Conservation (phyloP, 1,284 basidiomycete genomes). For the Pseudozyma thailandica region DNA sequence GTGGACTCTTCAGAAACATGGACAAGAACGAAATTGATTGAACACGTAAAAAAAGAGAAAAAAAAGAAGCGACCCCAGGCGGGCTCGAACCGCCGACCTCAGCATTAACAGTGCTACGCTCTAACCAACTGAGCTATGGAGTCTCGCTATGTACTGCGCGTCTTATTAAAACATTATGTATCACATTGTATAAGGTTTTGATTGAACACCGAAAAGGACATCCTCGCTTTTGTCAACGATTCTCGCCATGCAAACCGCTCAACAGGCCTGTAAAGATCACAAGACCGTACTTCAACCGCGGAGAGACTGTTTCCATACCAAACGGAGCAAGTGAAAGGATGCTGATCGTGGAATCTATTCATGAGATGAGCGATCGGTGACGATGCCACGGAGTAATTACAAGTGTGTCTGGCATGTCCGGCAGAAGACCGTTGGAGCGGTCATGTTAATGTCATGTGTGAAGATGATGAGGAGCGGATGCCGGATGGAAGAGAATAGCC, state of each 20-base stretch:
- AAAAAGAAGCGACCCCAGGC: slow-evolving; percentile 41
- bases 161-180: too few relatives aligned
- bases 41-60: slow-evolving; percentile 9
- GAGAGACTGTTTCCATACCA: not conserved
- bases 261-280: too few relatives aligned
- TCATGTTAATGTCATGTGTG: not conserved
- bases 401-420: not conserved
- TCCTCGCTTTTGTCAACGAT: too few relatives aligned
- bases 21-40: not conserved
- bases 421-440: not conserved
- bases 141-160: too few relatives aligned
- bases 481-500: too few relatives aligned
- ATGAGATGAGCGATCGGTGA: slow-evolving; percentile 3
- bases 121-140: slow-evolving; percentile 59
- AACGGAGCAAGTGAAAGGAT: not conserved
- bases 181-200: too few relatives aligned
- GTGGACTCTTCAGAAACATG: not conserved
- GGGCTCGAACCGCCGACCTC: slow-evolving; percentile 59
- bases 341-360: slow-evolving; percentile 7
- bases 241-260: too few relatives aligned
- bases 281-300: too few relatives aligned
- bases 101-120: slow-evolving; percentile 60
- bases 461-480: not conserved
- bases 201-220: too few relatives aligned
- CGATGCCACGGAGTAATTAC: slow-evolving; percentile 5